Evolutionary conservation across 2,329 filamentous ascomycete species (phyloP).

Genomic region (Clonostachys sp.): DNA sequence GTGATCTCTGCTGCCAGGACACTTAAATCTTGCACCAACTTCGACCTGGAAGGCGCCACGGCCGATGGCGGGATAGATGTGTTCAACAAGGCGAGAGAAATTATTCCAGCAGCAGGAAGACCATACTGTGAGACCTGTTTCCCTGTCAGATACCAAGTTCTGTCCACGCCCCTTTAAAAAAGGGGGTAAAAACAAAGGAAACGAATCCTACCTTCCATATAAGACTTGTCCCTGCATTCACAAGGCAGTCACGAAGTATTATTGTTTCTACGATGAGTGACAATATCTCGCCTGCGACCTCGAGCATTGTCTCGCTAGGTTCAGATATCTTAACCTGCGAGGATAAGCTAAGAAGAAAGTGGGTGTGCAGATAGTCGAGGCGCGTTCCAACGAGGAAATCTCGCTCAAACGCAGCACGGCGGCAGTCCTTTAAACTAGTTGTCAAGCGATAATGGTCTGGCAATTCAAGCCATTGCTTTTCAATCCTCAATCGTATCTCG

Average conservation of each 20-base stretch:
- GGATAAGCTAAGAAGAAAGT: background rate
- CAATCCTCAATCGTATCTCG: background rate
- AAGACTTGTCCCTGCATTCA: background rate
- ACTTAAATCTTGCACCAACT: constrained; percentile 7
- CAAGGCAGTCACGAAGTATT: background rate
- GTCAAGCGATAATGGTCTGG: background rate
- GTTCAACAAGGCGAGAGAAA: constrained; percentile 7
- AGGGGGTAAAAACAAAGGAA: too few relatives aligned
- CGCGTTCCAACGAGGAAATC: background rate
- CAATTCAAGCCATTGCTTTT: background rate
- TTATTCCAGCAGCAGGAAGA: constrained; percentile 9
- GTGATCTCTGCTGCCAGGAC: constrained; percentile 11
- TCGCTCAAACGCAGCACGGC: background rate
- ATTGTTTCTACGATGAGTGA: background rate
- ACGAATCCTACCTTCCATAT: background rate
- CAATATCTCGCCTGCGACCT: background rate
- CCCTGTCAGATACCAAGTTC: background rate
- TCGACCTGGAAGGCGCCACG: constrained; percentile 1
- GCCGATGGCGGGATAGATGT: constrained; percentile 2
- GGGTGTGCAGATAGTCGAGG: background rate
- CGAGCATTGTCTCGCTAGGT: background rate
- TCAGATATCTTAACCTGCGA: background rate
- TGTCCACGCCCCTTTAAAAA: background rate
- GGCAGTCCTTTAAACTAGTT: background rate
- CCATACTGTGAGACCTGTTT: constrained; percentile 10